Base-by-base conservation (phyloP, 2,329 filamentous ascomycete genomes). In the Fusarium haematococcum region DNA sequence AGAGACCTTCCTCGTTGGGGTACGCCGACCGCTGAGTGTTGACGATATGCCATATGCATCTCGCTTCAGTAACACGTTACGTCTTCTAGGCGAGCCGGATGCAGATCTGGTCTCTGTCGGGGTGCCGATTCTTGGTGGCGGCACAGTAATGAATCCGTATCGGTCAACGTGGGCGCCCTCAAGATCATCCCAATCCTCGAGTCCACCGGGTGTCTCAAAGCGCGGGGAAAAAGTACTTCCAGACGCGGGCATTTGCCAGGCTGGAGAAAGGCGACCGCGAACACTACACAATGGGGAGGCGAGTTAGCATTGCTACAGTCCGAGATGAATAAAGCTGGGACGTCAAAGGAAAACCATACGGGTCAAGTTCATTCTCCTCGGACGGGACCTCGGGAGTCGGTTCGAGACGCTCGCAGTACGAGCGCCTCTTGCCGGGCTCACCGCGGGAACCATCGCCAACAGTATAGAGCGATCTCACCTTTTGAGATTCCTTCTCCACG, bases 141-240 rank as follows among this genome's bases (percentile, higher is more conserved):
- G 85, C 50, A 84, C 79, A 62, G 81, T 87, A 77, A 93, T 93
- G 82, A 93, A 93, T 69, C 91, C 91, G 78, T 92, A 93, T 78
- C 91, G 88, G 82, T 93, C 91, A 71, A 93, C 88, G 79, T 91
- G 88, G 59, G 84, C 85, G 35, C 87, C 89, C 63, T 90, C 84
- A 3, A 93, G 83, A 74, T 92, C 89, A 76, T 92, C 88, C 91
- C 90, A 93, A 77, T 93, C 91, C 79, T 93, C 91, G 23, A 92
- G 84, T 18, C 90, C 89, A 56, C 90, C 89, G 61, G 77, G 39
- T 56, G 75, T 77, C 61, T 86, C 85, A 81, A 78, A 86, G 83
- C 74, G 81, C 74, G 81, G 84, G 70, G 83, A 85, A 76, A 81
- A 85, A 73, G 84, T 86, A 81, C 81, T 85, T 82, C 78, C 83